phyloP scores from a whole-genome alignment of 192 early-diverging fungal species.

The Obelidium mucronatum region DNA sequence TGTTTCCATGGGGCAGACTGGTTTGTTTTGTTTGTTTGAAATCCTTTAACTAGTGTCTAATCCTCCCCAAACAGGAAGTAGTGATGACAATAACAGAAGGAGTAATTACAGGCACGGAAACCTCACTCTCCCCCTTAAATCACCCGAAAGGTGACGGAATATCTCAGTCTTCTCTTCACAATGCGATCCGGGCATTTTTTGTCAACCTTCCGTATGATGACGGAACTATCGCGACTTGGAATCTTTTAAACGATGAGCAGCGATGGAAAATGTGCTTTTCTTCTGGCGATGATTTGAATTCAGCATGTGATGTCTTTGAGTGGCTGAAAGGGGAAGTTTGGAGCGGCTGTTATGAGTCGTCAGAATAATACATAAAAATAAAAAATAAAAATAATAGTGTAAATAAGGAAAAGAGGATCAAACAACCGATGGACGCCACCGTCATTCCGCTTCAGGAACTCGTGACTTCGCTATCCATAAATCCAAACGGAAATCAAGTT shows the following conservation, averaged over 20 bases:
- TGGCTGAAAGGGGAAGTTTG: conserved; percentile 17
- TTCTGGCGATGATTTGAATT: not conserved
- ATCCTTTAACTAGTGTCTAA: too few species aligned
- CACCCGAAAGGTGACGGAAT: not conserved
- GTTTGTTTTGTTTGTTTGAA: conserved; percentile 22
- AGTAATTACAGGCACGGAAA: too few species aligned
- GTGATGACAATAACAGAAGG: not conserved
- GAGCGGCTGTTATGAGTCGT: too few species aligned
- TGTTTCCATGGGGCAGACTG: conserved; percentile 39
- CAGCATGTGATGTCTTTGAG: not conserved
- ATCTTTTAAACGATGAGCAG: conserved; percentile 6
- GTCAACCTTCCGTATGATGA: conserved; percentile 17
- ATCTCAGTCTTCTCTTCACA: not conserved
- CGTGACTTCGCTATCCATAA: conserved; percentile 32
- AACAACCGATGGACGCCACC: too few species aligned
- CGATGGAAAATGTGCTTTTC: conserved; percentile 8
- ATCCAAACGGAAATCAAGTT: conserved; percentile 28
- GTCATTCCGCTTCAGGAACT: conserved; percentile 19
- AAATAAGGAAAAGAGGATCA: too few species aligned
- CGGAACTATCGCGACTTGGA: not conserved
- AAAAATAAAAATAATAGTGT: too few species aligned
- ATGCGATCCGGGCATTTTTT: conserved; percentile 5
- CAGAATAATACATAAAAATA: too few species aligned
- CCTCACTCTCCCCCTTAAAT: too few species aligned
- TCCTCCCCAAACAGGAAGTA: not conserved